These are phyloP conservation scores for Hygrophoropsis aurantiaca DNA, from an alignment of 768 basidiomycete species.

Conservation along the genomic window DNA sequence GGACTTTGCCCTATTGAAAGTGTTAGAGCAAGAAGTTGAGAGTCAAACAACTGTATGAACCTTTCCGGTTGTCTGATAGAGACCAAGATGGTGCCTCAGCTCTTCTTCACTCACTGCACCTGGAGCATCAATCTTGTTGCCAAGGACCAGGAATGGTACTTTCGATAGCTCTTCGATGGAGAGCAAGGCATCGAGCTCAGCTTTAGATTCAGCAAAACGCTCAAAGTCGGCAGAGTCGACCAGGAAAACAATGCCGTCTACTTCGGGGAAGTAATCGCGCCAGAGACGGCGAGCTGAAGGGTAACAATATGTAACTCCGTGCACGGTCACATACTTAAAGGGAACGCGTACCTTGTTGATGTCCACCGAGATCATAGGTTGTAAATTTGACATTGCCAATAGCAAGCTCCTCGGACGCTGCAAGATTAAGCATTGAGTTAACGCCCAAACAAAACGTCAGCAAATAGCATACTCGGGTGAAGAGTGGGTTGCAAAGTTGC, in stretches of 20 bases:
- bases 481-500: constrained; percentile 98
- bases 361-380: constrained; percentile 97
- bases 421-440: constrained; percentile 8
- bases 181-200: constrained; percentile 93
- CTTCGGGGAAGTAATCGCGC: constrained; percentile 99
- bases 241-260: constrained; percentile 97
- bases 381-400: constrained; percentile 99
- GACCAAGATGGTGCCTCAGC: constrained; percentile 88
- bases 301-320: too few species aligned
- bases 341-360: constrained; percentile 76
- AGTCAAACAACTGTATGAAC: constrained; percentile 40
- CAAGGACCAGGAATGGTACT: constrained; percentile 97
- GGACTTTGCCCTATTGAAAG: constrained; percentile 82
- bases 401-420: constrained; percentile 97
- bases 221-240: constrained; percentile 98
- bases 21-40: not conserved
- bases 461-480: constrained; percentile 76
- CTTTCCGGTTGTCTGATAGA: constrained; percentile 99
- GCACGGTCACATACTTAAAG: too few species aligned
- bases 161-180: constrained; percentile 93
- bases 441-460: not conserved
- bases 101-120: constrained; percentile 98
- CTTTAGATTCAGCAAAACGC: constrained; percentile 94
- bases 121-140: constrained; percentile 99
- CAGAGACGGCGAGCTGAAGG: constrained; percentile 88